Evolutionary conservation across 106 monocot genomes (phyloP).

Genomic region (Narthecium ossifragum): DNA sequence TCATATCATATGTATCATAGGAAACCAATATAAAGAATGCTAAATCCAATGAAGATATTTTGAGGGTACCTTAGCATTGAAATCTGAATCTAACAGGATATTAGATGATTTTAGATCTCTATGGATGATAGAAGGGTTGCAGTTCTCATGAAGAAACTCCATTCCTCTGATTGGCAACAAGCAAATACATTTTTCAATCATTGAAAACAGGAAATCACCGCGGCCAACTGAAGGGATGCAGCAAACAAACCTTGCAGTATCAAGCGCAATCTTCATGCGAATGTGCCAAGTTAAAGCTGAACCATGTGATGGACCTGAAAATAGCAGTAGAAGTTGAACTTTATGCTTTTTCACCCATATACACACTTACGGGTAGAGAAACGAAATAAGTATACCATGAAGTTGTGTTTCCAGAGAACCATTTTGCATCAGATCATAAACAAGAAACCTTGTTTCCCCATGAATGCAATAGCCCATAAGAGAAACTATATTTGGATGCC

Average conservation of each 20-base stretch:
- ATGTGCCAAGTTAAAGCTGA: constrained; percentile 75
- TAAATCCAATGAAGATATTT: too few relatives aligned
- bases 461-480: constrained; percentile 72
- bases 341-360: too few relatives aligned
- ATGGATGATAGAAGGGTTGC: constrained; percentile 72
- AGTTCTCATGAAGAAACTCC: constrained; percentile 89
- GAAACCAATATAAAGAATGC: too few relatives aligned
- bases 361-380: neutral
- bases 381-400: constrained; percentile 87
- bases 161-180: constrained; percentile 53
- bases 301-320: constrained; percentile 57
- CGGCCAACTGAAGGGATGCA: too few relatives aligned
- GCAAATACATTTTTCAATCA: neutral
- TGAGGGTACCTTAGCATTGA: constrained; percentile 73
- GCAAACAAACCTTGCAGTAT: constrained; percentile 61
- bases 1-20: too few relatives aligned
- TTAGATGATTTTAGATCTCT: constrained; percentile 97
- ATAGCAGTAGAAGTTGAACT: neutral
- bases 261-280: constrained; percentile 96
- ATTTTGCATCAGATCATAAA: constrained; percentile 87
- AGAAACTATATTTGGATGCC: constrained; percentile 85
- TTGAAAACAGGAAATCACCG: too few relatives aligned
- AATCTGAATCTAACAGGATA: constrained; percentile 81
- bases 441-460: constrained; percentile 54
- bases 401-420: constrained; percentile 77